Base-by-base conservation (phyloP, 2,329 filamentous ascomycete genomes). In the Claviceps capensis region DNA sequence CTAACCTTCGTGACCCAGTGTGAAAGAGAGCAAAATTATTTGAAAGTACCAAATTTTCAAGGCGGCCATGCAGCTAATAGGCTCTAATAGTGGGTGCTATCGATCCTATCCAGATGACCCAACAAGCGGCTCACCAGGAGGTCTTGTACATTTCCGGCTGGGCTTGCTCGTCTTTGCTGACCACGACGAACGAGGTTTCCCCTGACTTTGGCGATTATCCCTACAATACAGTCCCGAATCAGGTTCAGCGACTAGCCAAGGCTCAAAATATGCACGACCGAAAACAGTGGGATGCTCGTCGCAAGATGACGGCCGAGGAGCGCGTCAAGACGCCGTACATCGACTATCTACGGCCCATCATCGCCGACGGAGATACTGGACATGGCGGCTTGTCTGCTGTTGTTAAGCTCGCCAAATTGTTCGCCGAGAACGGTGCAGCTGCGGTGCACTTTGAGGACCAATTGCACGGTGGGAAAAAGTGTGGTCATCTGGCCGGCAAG, bases 21-120 rank as follows among this genome's bases (percentile, higher is more conserved):
- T 5, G 13, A 17, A 30, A 30, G n/a, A 34, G 7, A 17, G 30
- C 3, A n/a, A 17, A 9, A n/a, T 3, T 2, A 11, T 8, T 7
- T 19, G 16, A 19, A 16, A 14, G 2, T 26, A 40, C 9, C 4
- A 11, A 34, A 34, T 9, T 11, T 34, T 4, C 30, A 23, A 17
- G 9, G 6, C 30, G 26, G 9, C 8, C 11, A 16, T 37, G 4
- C 36, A 34, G 22, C 50, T 52, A 30, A 54, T 44, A 16, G 6
- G 11, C 36, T 34, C 9, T 5, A 50, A 0, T 56, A 91, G 87
- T 98, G 86, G 93, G 93, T 60, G 93, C 90, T 54, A 94, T 98
- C 69, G 93, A 98, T 65, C 93, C 93, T n/a, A 83, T 97, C 11
- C 93, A 98, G 72, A 97, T 98, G 93, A 95, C 93, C 48, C 93